Evolutionary conservation across 805 yeast species (phyloP), one percentile per base, ranked within the genome.

Genomic region (Myxozyma sirexii): DNA sequence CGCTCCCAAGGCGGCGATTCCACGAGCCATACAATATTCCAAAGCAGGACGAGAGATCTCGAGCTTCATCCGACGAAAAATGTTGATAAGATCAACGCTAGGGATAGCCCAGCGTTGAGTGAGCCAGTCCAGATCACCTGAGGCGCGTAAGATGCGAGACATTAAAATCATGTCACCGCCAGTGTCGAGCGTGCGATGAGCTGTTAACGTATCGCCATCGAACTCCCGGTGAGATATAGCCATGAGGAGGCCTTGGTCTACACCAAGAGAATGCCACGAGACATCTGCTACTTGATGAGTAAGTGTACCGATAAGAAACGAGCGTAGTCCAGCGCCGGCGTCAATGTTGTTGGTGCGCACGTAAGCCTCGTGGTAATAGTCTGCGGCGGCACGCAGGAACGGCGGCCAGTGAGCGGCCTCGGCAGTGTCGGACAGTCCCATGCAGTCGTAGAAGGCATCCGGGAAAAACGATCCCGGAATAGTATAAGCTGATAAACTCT

Each of bases 331-430:
- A 24, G 68, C 39, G 0, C 76, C 69, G 7, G 70, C 73, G 8
- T 67, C 43, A 3, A 67, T 62, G 41, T 68, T 65, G 12, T 23
- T 23, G 13, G 62, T 66, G 2, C 46, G 53, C 6, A 60, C 59
- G 37, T 75, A 73, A 53, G 69, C 69, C 27, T 74, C 72, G 29
- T 72, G 70, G 71, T 82, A 82, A 47, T 79, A 72, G 4, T 74
- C 63, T 4, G 82, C 79, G 0, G 85, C 83, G 1, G 71, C 70
- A 3, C 74, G 70, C 13, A 85, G 65, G 67, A 85, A 85, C 0
- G 85, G 85, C 0, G 90, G 89, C 90, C 91, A 86, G 68, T 86
- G 90, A 0, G 85, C 76, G 29, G 75, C 80, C 69, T 86, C 91
- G 2, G 88, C 86, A 1, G 79, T 79, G 10, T 79, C 77, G 2